Percentiles rank a stretch among this genome's conserved stretches.
Conservation (phyloP, 78 protist genomes). For the Dictyostelium firmibasis region DNA sequence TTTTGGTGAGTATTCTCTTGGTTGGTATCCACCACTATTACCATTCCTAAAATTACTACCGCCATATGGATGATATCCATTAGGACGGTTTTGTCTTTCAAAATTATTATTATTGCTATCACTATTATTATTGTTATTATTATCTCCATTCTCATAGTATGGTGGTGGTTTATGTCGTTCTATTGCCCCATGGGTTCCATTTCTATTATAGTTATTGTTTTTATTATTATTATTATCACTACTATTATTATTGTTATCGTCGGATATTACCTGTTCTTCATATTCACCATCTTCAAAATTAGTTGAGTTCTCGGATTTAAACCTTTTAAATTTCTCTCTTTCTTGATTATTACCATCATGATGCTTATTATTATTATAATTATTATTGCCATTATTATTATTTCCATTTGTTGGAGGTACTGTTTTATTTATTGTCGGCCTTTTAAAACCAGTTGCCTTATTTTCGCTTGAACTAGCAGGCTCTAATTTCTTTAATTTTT, state of each 20-base stretch:
- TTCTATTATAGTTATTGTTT: neutral
- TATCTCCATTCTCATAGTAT: neutral
- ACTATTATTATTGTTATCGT: neutral
- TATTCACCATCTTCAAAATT: slow-evolving; percentile 46
- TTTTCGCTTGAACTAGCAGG: neutral
- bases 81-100: neutral
- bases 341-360: neutral
- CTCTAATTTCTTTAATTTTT: neutral
- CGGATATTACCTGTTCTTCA: neutral
- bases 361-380: neutral
- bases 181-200: neutral
- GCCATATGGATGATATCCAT: neutral
- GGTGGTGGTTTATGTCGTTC: neutral
- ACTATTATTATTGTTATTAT: neutral
- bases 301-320: neutral
- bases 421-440: slow-evolving; percentile 44
- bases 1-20: neutral
- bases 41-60: neutral
- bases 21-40: neutral
- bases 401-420: neutral
- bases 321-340: neutral
- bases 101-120: neutral
- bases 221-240: neutral
- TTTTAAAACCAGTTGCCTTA: slow-evolving; percentile 57
- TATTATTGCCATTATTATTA: neutral